Base-by-base conservation (phyloP, 2,329 filamentous ascomycete species). In the Penicillium palitans region DNA sequence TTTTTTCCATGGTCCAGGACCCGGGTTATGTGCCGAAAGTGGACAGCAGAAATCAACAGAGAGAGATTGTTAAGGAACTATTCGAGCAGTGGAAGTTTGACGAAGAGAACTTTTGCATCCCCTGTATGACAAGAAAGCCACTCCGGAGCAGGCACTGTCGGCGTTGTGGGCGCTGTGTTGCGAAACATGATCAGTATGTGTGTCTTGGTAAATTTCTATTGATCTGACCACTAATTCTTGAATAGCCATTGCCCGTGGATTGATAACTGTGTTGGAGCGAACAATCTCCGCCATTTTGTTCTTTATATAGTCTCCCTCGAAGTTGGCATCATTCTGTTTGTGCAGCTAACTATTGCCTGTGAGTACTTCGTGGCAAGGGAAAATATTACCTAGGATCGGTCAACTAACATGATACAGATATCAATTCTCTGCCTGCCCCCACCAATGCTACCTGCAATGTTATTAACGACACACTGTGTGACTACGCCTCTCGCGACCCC, bases 201-300 rank as follows among this genome's bases (percentile, higher is more conserved):
- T 42, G 31, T 40, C 27, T 37, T 13, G 12, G 8, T 10, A 19
- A 46, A 21, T 29, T 41, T 13, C 19, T 12, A 49, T 52, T 61
- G 46, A 52, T n/a, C 8, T 39, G 12, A 25, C 62, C 45, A 62
- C 56, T 64, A 50, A 57, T 24, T 1, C 15, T 31, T 13, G n/a
- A 39, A 47, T 25, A 96, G 91, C 71, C 95, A 99, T 72, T 99
- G 95, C 70, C 95, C 95, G 0, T 99, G 95, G 95, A 90, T 98
- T 25, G 90, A 96, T 77, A 98, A 97, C 76, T 99, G 95, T 69
- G 86, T 99, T 42, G 95, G 91, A 44, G 85, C 95, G 63, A 98
- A 98, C 79, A 99, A 98, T 74, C 90, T 98, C 70, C 88, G 95
- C 15, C 93, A 97, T 67, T 99, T 99, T 75, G 90, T 97, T 70